These are phyloP conservation scores for Lithohypha guttulata DNA, from an alignment of 2,329 filamentous ascomycete species.

Conservation along the genomic window DNA sequence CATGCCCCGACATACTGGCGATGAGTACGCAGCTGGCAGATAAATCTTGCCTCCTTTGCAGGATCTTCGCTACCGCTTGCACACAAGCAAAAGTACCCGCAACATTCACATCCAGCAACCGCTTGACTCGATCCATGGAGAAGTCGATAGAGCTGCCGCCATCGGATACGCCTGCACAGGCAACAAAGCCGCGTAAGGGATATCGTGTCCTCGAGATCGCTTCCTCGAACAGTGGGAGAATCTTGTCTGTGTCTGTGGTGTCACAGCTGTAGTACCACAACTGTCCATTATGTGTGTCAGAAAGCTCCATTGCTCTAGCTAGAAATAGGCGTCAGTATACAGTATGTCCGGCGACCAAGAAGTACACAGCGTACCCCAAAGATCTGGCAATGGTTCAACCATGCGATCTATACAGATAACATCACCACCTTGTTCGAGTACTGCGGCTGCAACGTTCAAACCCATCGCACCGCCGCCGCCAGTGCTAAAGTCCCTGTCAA, in stretches of 20 bases:
- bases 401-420: slow-evolving; percentile 26
- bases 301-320: background rate
- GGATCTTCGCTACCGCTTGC: slow-evolving; percentile 42
- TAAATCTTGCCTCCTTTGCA: slow-evolving; percentile 26
- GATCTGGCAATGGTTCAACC: slow-evolving; percentile 10
- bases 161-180: slow-evolving; percentile 9
- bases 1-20: slow-evolving; percentile 25
- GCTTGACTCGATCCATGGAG: slow-evolving; percentile 44
- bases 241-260: background rate
- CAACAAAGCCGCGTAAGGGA: slow-evolving; percentile 12
- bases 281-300: background rate
- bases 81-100: slow-evolving; percentile 52
- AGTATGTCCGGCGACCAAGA: too few species aligned
- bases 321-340: too few species aligned
- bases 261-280: slow-evolving; percentile 1
- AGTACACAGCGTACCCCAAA: too few species aligned
- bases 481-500: slow-evolving; percentile 11
- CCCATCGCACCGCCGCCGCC: slow-evolving; percentile 23
- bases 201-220: background rate
- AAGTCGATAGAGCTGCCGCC: slow-evolving; percentile 34
- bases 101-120: slow-evolving; percentile 56
- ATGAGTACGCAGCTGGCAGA: slow-evolving; percentile 21
- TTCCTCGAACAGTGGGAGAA: background rate
- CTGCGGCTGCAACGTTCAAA: slow-evolving; percentile 14
- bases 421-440: slow-evolving; percentile 28